These are phyloP conservation scores for Protoeuglena noctilucae DNA, from an alignment of 139 green algal species.

Conservation along the genomic window DNA sequence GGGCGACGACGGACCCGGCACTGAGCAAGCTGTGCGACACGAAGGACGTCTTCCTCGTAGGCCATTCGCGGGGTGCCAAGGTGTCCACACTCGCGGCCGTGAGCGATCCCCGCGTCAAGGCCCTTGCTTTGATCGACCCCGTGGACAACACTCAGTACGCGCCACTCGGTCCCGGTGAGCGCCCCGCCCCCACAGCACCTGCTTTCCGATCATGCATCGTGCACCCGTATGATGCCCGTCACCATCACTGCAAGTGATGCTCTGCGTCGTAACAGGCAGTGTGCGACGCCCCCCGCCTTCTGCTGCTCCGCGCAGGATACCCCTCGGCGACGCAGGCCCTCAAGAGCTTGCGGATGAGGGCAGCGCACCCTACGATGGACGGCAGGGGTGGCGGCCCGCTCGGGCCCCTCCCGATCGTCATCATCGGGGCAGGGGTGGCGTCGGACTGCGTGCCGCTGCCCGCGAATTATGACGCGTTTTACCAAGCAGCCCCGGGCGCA, in stretches of 20 bases:
- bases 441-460: conserved; percentile 50
- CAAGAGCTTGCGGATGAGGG: too few relatives aligned
- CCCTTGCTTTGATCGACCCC: conserved; percentile 67
- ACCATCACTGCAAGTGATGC: background rate
- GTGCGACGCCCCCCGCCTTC: background rate
- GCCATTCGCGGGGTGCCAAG: conserved; percentile 53
- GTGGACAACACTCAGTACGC: conserved; percentile 77
- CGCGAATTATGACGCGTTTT: conserved; percentile 47
- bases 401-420: conserved; percentile 34
- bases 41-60: conserved; percentile 18
- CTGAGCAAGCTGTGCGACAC: conserved; percentile 1
- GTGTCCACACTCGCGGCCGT: conserved; percentile 50
- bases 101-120: conserved; percentile 34
- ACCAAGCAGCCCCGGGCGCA: conserved; percentile 22
- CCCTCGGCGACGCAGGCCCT: background rate
- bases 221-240: background rate
- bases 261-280: background rate
- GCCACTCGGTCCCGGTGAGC: conserved; percentile 26
- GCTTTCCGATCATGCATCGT: background rate
- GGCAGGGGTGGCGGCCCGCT: too few relatives aligned
- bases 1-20: conserved; percentile 1
- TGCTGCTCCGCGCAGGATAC: background rate
- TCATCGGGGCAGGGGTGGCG: conserved; percentile 37
- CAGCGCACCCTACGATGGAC: too few relatives aligned
- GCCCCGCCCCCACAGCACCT: background rate